Conservation (phyloP, 1,284 basidiomycete genomes). For the Apiotrichum porosum region DNA sequence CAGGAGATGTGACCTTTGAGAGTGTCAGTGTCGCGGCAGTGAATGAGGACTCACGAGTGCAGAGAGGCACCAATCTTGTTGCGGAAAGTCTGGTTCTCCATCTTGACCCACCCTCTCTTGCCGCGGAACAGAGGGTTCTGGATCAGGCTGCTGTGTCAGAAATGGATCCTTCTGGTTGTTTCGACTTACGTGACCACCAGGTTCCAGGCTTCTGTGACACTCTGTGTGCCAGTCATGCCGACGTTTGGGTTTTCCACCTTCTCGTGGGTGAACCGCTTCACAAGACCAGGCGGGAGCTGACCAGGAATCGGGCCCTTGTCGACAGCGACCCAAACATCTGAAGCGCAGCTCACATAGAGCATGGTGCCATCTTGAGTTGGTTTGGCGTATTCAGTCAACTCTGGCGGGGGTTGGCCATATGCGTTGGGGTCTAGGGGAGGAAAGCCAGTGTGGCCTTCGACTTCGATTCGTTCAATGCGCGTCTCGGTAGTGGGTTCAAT, state of each 20-base stretch:
- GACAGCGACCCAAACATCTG: conserved; percentile 31
- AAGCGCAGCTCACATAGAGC: conserved; percentile 31
- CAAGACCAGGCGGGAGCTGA: conserved; percentile 29
- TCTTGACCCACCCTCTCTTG: conserved; percentile 37
- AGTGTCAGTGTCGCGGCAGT: background rate
- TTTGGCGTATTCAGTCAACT: background rate
- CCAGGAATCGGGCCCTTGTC: conserved; percentile 31
- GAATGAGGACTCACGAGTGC: conserved; percentile 16
- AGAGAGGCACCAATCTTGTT: conserved; percentile 29
- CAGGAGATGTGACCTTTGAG: conserved; percentile 33
- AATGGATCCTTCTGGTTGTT: background rate
- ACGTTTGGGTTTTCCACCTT: conserved; percentile 31
- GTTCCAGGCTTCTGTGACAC: conserved; percentile 33
- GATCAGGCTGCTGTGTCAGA: conserved; percentile 25
- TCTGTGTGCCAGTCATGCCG: conserved; percentile 15
- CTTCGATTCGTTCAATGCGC: conserved; percentile 26
- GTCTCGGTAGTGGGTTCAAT: conserved; percentile 8
- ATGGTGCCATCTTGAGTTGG: background rate
- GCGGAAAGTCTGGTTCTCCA: conserved; percentile 31
- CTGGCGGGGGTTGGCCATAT: background rate
- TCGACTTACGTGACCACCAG: conserved; percentile 33
- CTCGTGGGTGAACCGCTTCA: conserved; percentile 29
- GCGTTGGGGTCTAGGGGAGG: conserved; percentile 22
- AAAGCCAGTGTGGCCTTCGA: conserved; percentile 29
- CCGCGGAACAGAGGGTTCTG: conserved; percentile 39